A percentile compares a stretch with the other conserved stretches of the same genome.
Evolutionary conservation across 1,284 basidiomycete species (phyloP).

Genomic region (Peniophora sp.): DNA sequence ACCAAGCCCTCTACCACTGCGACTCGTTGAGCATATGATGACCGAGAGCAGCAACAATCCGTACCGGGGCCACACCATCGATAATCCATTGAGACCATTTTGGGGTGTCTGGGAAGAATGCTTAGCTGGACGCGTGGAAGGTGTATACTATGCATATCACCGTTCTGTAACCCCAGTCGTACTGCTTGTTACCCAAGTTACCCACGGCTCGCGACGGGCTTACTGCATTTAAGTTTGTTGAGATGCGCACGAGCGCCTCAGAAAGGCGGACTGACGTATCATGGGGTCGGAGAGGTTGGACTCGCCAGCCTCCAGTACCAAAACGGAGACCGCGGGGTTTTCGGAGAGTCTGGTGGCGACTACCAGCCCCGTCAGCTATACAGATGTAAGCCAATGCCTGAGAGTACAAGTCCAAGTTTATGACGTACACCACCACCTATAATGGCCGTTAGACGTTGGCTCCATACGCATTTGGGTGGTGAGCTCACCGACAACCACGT

Average conservation of each 20-base stretch:
- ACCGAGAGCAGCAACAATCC: neutral
- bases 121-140: neutral
- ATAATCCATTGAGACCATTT: slow-evolving; percentile 5
- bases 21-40: neutral
- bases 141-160: slow-evolving; percentile 2
- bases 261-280: neutral
- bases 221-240: slow-evolving; percentile 1
- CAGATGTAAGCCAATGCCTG: too few species aligned
- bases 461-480: slow-evolving; percentile 15
- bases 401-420: neutral
- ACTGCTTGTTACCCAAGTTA: slow-evolving; percentile 13
- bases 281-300: slow-evolving; percentile 5
- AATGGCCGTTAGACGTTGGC: neutral
- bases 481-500: slow-evolving; percentile 19
- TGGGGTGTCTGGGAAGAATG: slow-evolving; percentile 8
- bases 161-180: slow-evolving; percentile 22
- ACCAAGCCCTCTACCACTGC: slow-evolving; percentile 17
- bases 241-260: neutral
- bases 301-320: slow-evolving; percentile 19
- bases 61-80: slow-evolving; percentile 10
- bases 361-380: slow-evolving; percentile 17
- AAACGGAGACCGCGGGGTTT: slow-evolving; percentile 13
- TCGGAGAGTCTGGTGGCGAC: slow-evolving; percentile 17
- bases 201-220: neutral
- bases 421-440: neutral